Conservation (phyloP, 345 rosid genomes). For the Populus deltoides region DNA sequence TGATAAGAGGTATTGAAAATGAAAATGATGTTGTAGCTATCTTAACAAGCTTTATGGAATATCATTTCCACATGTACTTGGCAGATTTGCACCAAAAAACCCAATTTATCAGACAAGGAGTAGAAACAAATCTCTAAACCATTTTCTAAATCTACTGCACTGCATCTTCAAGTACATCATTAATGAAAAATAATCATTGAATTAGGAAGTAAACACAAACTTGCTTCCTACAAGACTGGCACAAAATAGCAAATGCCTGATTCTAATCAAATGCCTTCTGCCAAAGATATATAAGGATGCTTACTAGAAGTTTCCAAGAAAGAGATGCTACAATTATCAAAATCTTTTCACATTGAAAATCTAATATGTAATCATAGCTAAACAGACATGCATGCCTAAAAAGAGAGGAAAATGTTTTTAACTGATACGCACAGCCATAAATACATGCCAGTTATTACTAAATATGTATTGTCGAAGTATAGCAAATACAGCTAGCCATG, state of each 20-base stretch:
- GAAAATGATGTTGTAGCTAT: not conserved
- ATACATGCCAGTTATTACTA: not conserved
- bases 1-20: not conserved
- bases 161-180: not conserved
- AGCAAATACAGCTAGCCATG: not conserved
- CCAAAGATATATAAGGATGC: not conserved
- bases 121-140: slow-evolving; percentile 1
- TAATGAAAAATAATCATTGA: not conserved
- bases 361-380: not conserved
- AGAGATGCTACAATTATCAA: not conserved
- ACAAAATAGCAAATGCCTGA: not conserved
- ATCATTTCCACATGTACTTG: not conserved
- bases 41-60: not conserved
- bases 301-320: not conserved
- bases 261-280: not conserved
- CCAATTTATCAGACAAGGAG: not conserved
- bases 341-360: not conserved
- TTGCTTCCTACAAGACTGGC: not conserved
- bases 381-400: not conserved
- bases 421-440: not conserved
- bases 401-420: not conserved
- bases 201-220: not conserved
- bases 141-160: not conserved
- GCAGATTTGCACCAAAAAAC: not conserved
- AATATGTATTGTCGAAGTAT: not conserved